A percentile compares a stretch with the other conserved stretches of the same genome.
phyloP scores from a whole-genome alignment of 2,329 filamentous ascomycete genomes.

The Claviceps africana region DNA sequence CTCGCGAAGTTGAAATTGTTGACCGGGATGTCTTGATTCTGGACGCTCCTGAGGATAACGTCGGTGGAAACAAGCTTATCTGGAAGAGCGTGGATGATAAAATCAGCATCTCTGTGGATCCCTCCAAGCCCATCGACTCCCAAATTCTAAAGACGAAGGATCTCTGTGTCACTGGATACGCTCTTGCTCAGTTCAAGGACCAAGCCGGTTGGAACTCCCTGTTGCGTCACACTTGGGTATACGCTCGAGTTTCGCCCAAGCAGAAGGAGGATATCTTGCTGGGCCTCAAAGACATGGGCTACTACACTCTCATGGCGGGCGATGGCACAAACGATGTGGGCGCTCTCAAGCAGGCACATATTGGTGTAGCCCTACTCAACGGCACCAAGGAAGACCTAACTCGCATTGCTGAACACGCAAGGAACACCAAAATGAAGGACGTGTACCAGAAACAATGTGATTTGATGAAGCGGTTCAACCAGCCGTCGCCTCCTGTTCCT shows the following conservation, averaged over 20 bases:
- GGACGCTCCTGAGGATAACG: conserved; percentile 84
- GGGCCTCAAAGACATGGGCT: conserved; percentile 88
- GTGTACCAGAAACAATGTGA: conserved; percentile 91
- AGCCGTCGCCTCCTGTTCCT: conserved; percentile 85
- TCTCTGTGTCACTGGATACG: conserved; percentile 90
- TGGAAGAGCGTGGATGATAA: conserved; percentile 95
- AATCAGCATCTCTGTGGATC: conserved; percentile 71
- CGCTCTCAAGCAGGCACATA: conserved; percentile 92
- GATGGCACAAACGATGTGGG: conserved; percentile 98
- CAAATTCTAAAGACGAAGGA: conserved; percentile 77
- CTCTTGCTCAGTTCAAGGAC: conserved; percentile 74
- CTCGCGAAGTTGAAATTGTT: conserved; percentile 90
- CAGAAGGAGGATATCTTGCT: conserved; percentile 98
- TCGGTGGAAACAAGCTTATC: conserved; percentile 64
- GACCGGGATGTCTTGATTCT: conserved; percentile 90
- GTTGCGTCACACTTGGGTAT: conserved; percentile 87
- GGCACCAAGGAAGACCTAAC: conserved; percentile 82
- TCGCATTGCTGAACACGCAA: conserved; percentile 82
- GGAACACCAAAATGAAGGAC: conserved; percentile 96
- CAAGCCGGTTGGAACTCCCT: conserved; percentile 64
- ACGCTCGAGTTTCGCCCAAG: conserved; percentile 93
- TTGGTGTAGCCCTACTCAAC: conserved; percentile 91
- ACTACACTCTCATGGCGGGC: conserved; percentile 97
- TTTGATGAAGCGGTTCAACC: conserved; percentile 91
- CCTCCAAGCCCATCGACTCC: conserved; percentile 62